Evolutionary conservation across 2,329 filamentous ascomycete species (phyloP), one percentile per base, ranked within the genome.

Genomic region (Sclerotinia subarctica): DNA sequence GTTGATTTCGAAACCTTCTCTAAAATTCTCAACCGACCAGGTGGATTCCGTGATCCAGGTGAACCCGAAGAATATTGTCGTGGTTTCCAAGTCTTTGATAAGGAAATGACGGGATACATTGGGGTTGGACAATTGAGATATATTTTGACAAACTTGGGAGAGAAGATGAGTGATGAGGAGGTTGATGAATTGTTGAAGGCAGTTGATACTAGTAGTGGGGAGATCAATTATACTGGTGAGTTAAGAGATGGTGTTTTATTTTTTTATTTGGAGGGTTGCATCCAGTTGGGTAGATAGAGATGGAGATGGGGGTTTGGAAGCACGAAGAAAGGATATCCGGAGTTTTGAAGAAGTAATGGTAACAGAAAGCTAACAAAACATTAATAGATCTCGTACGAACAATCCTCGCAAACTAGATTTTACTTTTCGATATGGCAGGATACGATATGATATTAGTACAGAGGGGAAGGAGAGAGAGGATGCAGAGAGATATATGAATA

Each of bases 111-210:
- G 70, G 95, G 95, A 64, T 97, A 94, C 81, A 98, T 99, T 79
- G 95, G 94, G 68, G 94, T 98, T 72, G 95, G 95, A 69, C 95
- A 99, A 83, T 87, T 99, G 80, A 92, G 96, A 82, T 99, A 99
- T 83, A 94, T 99, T 79, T 82, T 99, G 77, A 99, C 95, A 68
- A 98, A 98, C 79, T 82, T 99, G 76, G 95, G 95, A 76, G 95
- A 99, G 89, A 98, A 98, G 86, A 97, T 99, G 93, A 92, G 91
- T 70, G 94, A 99, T 76, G 95, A 98, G 72, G 95, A 99, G 85
- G 95, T 99, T 60, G 94, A 98, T 80, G 95, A 99, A 86, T 86
- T 99, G 78, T 89, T 99, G 80, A 99, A 98, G 89, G 93, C 94
- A 0, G 94, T 98, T 73, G 95, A 99, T 79, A 96, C 94, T 70